Base-by-base conservation (phyloP, 257 asterid species). In the Scutellaria minor region DNA sequence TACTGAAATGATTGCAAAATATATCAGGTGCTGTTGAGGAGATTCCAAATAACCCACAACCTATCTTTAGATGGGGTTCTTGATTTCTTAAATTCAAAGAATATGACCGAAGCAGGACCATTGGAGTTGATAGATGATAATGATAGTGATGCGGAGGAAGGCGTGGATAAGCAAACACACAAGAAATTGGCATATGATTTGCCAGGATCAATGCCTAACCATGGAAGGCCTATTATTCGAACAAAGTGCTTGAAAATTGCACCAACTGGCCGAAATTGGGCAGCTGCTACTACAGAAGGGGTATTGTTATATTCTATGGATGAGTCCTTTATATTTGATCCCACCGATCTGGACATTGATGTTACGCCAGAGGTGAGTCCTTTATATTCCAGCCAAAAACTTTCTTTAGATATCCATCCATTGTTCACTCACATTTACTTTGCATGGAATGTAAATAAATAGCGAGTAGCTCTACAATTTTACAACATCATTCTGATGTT, bases 281-380 rank as follows among this genome's bases (percentile, higher is more conserved):
- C 99, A 55, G 99, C 99, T 66, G 99, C 99, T 66, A 95, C 99
- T 42, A 92, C 98, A 22, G 99, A 95, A 84, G 99, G 99, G 62
- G 98, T 95, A 45, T 71, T 91, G 78, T 12, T 95, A 57, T 95
- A 92, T 78, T 84, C 96, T 47, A 90, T 95, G 96, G 99, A 95
- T 37, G 98, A 92, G 63, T 83, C 96, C 68, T 87, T 91, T 73
- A 92, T 95, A 76, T 91, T 95, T 75, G 99, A 95, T 77, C 99
- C 99, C 64, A 95, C 99, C 12, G 99, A 95, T 83, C 97, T 95
- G 66, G 99, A 90, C 79, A 85, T 95, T 35, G 99, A 95, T 74
- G 98, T 95, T 59, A 95, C 99, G 11, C 99, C 99, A 9, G 97
- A 95, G 87, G 99, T 94, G 78, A 82, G 82, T 48, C 35, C 42